Evolutionary conservation across 2,329 filamentous ascomycete species (phyloP), one percentile per base, ranked within the genome.

Genomic region (Exophiala sideris): DNA sequence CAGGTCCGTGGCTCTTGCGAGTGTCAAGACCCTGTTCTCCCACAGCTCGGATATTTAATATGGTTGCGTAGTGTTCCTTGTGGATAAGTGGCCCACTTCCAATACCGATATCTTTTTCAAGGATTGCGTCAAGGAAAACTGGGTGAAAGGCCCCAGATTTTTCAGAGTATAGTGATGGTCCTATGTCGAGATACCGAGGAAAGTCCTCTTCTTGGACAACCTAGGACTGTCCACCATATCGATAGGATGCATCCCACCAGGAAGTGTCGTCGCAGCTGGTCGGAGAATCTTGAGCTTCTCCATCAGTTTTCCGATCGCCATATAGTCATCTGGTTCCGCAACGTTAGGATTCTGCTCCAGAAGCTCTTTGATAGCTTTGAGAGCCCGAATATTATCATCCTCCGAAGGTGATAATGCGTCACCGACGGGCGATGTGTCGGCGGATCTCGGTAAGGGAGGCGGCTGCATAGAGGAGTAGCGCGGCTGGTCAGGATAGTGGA

Each of bases 311-410:
- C 89, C 79, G 45, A 96, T 84, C 2, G 84, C 83, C 60, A 88
- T 71, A 68, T 87, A 91, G 59, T 96, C 91, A 64, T 82, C 81
- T 44, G 89, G 82, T 65, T 94, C 88, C 12, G 88, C 82, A 32
- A 90, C 81, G 1, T 84, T 86, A 10, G 85, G 83, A 62, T 87
- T 82, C 56, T 85, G 84, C 63, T 89, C 82, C 68, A 96, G 87
- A 67, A 92, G 96, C 56, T 74, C 86, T 68, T 95, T 81, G 16
- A 96, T 82, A 2, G 91, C 85, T 64, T 92, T 86, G 3, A 95
- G 80, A 1, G 91, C 92, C 48, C 84, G 81, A 36, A 88, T 82
- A 3, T 91, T 91, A 69, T 97, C 91, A 63, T 96, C 91, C 0
- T 86, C 90, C 0, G 87, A 88, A 1, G 87, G 87, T 24, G 72